Percentiles rank a stretch among this genome's conserved stretches.
Evolutionary conservation across 495 filamentous ascomycete genomes (phyloP).

Genomic region (Cryomyces minteri): DNA sequence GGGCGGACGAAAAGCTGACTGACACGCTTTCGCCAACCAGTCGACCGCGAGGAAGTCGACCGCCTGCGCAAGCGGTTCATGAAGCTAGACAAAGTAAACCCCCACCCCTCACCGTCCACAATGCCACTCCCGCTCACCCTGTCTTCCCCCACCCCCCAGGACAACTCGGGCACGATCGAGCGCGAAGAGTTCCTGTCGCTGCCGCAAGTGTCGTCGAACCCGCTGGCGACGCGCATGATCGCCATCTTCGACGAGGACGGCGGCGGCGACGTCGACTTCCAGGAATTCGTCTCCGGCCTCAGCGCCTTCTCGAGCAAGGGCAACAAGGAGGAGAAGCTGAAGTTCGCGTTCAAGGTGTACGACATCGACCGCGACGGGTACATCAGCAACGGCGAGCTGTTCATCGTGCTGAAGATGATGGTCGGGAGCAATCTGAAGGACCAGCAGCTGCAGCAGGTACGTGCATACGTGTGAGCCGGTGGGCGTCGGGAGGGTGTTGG

Average conservation of each 20-base stretch:
- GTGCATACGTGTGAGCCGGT: conserved; percentile 2
- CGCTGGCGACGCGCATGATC: conserved; percentile 92
- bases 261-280: conserved; percentile 94
- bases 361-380: conserved; percentile 98
- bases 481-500: not conserved
- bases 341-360: conserved; percentile 98
- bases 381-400: conserved; percentile 97
- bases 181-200: conserved; percentile 96
- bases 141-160: conserved; percentile 40
- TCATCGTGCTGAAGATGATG: conserved; percentile 99
- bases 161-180: conserved; percentile 94
- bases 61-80: conserved; percentile 91
- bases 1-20: too few relatives aligned
- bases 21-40: conserved; percentile 24
- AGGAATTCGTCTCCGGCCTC: conserved; percentile 93
- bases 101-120: not conserved
- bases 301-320: conserved; percentile 94
- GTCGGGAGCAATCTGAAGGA: conserved; percentile 99
- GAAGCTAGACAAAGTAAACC: conserved; percentile 93
- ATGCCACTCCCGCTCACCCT: not conserved
- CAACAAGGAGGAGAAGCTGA: conserved; percentile 97
- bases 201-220: conserved; percentile 95
- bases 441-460: conserved; percentile 80
- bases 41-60: conserved; percentile 94
- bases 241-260: conserved; percentile 99